phyloP scores from a whole-genome alignment of 1,284 basidiomycete species.

The Hymenochaete sp. region DNA sequence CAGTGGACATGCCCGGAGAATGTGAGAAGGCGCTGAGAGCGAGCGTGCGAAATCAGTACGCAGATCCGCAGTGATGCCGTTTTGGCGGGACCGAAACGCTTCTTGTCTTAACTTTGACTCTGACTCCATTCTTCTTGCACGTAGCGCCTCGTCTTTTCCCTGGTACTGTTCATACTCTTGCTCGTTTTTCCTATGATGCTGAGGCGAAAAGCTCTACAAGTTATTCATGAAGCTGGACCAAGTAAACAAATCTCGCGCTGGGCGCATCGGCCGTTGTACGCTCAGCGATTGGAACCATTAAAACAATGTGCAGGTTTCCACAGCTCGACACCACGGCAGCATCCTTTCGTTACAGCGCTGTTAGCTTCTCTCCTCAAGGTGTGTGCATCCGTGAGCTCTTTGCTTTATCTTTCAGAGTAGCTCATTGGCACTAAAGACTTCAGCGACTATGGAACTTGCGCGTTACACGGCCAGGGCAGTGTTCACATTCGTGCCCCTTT shows the following conservation, averaged over 20 bases:
- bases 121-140: too few relatives aligned
- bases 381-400: constrained; percentile 18
- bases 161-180: too few relatives aligned
- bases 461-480: constrained; percentile 59
- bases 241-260: constrained; percentile 1
- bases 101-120: too few relatives aligned
- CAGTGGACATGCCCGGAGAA: too few relatives aligned
- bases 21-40: too few relatives aligned
- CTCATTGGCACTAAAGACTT: constrained; percentile 30
- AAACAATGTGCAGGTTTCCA: constrained; percentile 29
- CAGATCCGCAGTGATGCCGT: too few relatives aligned
- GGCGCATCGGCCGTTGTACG: background rate
- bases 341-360: constrained; percentile 32
- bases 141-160: too few relatives aligned
- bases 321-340: constrained; percentile 31
- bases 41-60: too few relatives aligned
- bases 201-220: too few relatives aligned
- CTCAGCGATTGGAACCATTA: background rate
- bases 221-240: too few relatives aligned
- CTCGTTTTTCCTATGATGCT: too few relatives aligned
- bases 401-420: background rate
- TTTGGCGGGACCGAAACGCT: too few relatives aligned
- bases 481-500: constrained; percentile 61
- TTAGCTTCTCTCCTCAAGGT: constrained; percentile 41
- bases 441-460: constrained; percentile 49